phyloP scores from a whole-genome alignment of 2,329 filamentous ascomycete species.

The Penicillium sp. region DNA sequence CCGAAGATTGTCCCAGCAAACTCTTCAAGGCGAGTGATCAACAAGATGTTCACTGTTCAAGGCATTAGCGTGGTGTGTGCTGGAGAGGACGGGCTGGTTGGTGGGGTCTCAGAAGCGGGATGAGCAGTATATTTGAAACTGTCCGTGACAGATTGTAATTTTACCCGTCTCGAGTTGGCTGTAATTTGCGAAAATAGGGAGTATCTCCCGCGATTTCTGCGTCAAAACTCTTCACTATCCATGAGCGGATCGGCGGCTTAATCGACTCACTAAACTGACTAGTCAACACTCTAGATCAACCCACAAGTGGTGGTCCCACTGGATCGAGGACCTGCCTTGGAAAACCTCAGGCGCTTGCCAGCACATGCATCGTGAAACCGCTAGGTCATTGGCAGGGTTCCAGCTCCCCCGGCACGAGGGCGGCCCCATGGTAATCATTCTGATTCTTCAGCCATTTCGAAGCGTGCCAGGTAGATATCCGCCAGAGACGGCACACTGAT shows the following conservation, averaged over 20 bases:
- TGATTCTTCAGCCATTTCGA: not conserved
- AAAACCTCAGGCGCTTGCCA: conserved; percentile 15
- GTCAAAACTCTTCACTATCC: not conserved
- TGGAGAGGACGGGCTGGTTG: not conserved
- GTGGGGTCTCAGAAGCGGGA: not conserved
- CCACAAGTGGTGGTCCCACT: not conserved
- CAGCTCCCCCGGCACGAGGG: not conserved
- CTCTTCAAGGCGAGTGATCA: not conserved
- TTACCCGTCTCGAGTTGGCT: not conserved
- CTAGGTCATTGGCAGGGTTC: conserved; percentile 19
- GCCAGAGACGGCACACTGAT: not conserved
- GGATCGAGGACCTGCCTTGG: not conserved
- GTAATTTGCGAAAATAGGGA: not conserved
- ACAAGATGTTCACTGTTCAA: not conserved
- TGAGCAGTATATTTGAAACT: not conserved
- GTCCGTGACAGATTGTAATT: not conserved
- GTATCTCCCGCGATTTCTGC: not conserved
- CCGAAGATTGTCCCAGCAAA: not conserved
- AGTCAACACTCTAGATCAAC: not conserved
- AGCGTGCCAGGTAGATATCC: not conserved
- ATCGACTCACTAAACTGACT: not conserved
- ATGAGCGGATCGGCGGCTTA: not conserved
- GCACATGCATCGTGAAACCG: conserved; percentile 14
- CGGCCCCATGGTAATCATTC: not conserved
- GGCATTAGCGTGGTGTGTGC: not conserved